Percentiles rank a stretch among this genome's conserved stretches.
Conservation (phyloP, 1,284 basidiomycete genomes). For the Malassezia slooffiae region DNA sequence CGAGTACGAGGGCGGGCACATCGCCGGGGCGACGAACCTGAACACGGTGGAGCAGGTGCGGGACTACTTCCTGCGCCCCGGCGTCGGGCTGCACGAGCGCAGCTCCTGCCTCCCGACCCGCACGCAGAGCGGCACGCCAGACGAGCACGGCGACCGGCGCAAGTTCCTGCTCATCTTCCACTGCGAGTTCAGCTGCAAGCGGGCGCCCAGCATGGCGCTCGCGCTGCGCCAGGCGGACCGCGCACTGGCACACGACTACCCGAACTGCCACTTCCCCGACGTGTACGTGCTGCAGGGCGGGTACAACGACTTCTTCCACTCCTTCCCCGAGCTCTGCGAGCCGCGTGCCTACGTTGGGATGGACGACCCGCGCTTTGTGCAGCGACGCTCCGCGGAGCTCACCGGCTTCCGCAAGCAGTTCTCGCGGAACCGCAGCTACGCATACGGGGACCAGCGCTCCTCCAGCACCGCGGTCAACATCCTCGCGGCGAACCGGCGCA, state of each 20-base stretch:
- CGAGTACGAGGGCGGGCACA: slow-evolving; percentile 86
- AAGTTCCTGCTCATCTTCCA: slow-evolving; percentile 89
- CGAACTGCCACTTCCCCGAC: slow-evolving; percentile 88
- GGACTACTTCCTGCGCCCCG: slow-evolving; percentile 60
- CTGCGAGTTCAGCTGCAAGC: slow-evolving; percentile 91
- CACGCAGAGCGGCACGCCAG: slow-evolving; percentile 60
- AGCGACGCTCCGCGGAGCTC: slow-evolving; percentile 69
- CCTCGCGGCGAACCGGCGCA: no score
- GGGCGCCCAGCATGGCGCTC: slow-evolving; percentile 93
- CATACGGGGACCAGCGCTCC: slow-evolving; percentile 28
- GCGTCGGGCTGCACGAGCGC: slow-evolving; percentile 48
- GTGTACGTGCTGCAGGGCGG: slow-evolving; percentile 94
- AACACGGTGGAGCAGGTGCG: slow-evolving; percentile 72
- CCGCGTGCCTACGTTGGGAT: slow-evolving; percentile 77
- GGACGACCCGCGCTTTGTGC: slow-evolving; percentile 77
- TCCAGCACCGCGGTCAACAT: no score
- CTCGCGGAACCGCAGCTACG: slow-evolving; percentile 36
- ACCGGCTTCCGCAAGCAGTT: slow-evolving; percentile 75
- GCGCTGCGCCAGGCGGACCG: slow-evolving; percentile 83
- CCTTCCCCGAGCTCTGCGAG: slow-evolving; percentile 60
- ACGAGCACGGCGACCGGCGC: slow-evolving; percentile 49
- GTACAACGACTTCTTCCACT: slow-evolving; percentile 74
- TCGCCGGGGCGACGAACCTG: slow-evolving; percentile 81
- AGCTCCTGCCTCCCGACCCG: slow-evolving; percentile 24
- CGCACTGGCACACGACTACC: slow-evolving; percentile 72